Percentiles rank a stretch among this genome's conserved stretches.
phyloP scores from a whole-genome alignment of 2,329 filamentous ascomycete species.

The Sordariomycetes sp. region DNA sequence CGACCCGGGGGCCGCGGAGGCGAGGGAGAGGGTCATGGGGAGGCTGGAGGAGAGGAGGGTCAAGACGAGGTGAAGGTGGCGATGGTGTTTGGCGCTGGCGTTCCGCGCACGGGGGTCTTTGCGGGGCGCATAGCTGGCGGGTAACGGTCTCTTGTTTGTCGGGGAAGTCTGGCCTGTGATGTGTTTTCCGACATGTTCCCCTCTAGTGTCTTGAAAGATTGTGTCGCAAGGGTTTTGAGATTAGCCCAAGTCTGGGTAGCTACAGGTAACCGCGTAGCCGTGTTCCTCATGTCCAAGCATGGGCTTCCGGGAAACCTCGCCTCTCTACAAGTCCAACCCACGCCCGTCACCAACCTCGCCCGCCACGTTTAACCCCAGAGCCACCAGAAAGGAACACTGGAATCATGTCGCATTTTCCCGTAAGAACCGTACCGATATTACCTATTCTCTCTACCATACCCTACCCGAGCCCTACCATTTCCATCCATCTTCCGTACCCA shows the following conservation, averaged over 20 bases:
- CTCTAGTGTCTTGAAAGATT: too few relatives aligned
- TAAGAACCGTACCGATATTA: neutral
- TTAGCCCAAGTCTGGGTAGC: too few relatives aligned
- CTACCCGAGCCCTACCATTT: neutral
- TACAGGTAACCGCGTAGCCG: too few relatives aligned
- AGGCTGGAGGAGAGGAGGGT: neutral
- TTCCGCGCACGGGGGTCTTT: neutral
- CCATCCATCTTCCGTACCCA: neutral
- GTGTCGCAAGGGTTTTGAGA: too few relatives aligned
- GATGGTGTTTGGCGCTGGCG: neutral
- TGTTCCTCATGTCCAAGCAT: too few relatives aligned
- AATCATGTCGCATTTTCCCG: neutral
- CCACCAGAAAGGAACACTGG: neutral
- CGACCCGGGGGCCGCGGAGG: conserved; percentile 27
- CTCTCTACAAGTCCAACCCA: neutral
- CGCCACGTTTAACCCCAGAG: neutral
- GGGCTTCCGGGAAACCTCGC: too few relatives aligned
- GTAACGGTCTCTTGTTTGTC: neutral
- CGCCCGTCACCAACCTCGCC: too few relatives aligned
- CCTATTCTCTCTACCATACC: neutral
- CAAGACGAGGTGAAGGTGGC: neutral
- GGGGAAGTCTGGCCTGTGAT: too few relatives aligned
- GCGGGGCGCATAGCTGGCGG: neutral
- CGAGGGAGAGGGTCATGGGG: conserved; percentile 1
- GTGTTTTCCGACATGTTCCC: too few relatives aligned